These are phyloP conservation scores for Colletotrichum tabaci DNA, from an alignment of 2,329 filamentous ascomycete genomes.

Conservation along the genomic window DNA sequence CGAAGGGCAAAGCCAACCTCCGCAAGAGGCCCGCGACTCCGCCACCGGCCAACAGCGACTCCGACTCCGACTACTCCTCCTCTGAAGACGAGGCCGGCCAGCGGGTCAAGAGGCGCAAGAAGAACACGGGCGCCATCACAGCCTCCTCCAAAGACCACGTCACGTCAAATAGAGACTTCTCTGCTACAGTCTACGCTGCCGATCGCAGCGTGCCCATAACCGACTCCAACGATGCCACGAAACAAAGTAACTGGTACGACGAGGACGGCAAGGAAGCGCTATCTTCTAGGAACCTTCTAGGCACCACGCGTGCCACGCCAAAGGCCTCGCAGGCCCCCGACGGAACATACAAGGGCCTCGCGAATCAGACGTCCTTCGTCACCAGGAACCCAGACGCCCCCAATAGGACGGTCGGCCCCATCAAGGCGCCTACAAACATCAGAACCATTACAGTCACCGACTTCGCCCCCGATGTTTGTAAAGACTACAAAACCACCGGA, in stretches of 20 bases:
- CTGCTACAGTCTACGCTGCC: slow-evolving; percentile 70
- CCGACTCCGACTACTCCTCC: slow-evolving; percentile 76
- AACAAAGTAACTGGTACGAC: slow-evolving; percentile 90
- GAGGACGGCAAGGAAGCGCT: slow-evolving; percentile 70
- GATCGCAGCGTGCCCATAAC: slow-evolving; percentile 75
- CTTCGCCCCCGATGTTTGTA: slow-evolving; percentile 93
- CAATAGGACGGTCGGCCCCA: slow-evolving; percentile 80
- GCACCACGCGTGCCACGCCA: slow-evolving; percentile 62
- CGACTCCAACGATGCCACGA: slow-evolving; percentile 88
- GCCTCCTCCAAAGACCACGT: slow-evolving; percentile 70
- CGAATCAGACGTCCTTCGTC: slow-evolving; percentile 82
- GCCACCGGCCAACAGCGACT: slow-evolving; percentile 75
- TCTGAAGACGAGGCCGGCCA: slow-evolving; percentile 84
- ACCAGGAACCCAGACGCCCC: slow-evolving; percentile 85
- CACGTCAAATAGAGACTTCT: slow-evolving; percentile 58
- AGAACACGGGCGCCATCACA: slow-evolving; percentile 75
- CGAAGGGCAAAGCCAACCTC: slow-evolving; percentile 82
- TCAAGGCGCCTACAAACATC: slow-evolving; percentile 91
- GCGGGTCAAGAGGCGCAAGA: slow-evolving; percentile 84
- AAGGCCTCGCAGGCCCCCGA: slow-evolving; percentile 56
- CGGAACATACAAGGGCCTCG: slow-evolving; percentile 83
- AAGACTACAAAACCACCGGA: slow-evolving; percentile 75
- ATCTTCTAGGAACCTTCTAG: slow-evolving; percentile 70
- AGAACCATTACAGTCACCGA: slow-evolving; percentile 92
- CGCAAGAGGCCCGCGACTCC: slow-evolving; percentile 87